phyloP scores from a whole-genome alignment of 2,329 filamentous ascomycete genomes.

The Chaetomiaceae sp. region DNA sequence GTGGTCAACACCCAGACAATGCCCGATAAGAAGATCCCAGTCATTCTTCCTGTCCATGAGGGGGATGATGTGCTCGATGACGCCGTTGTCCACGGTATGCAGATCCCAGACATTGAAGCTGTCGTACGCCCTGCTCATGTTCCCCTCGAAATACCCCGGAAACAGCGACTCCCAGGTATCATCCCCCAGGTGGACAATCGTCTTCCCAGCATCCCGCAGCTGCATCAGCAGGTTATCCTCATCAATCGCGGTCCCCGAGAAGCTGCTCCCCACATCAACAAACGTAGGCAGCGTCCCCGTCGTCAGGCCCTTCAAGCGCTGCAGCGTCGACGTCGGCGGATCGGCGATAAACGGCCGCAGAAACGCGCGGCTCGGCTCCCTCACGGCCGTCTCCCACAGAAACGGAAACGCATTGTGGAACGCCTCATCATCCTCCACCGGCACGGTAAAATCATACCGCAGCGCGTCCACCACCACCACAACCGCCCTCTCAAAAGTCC shows the following conservation, averaged over 20 bases:
- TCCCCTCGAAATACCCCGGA: slow-evolving; percentile 84
- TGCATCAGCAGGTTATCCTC: slow-evolving; percentile 77
- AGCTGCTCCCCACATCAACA: slow-evolving; percentile 89
- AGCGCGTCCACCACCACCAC: slow-evolving; percentile 89
- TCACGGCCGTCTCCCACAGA: slow-evolving; percentile 73
- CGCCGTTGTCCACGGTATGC: slow-evolving; percentile 93
- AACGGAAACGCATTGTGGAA: slow-evolving; percentile 89
- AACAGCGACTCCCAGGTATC: slow-evolving; percentile 96
- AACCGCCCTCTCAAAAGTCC: slow-evolving; percentile 86
- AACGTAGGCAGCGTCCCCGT: slow-evolving; percentile 95
- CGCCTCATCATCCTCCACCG: slow-evolving; percentile 53
- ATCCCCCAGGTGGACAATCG: slow-evolving; percentile 89
- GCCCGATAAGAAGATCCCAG: slow-evolving; percentile 94
- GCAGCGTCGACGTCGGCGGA: slow-evolving; percentile 87
- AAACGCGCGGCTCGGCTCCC: slow-evolving; percentile 76
- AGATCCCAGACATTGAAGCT: slow-evolving; percentile 98
- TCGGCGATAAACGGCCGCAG: slow-evolving; percentile 94
- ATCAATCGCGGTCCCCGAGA: slow-evolving; percentile 90
- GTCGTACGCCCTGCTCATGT: slow-evolving; percentile 84
- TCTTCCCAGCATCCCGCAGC: slow-evolving; percentile 60
- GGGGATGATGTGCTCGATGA: slow-evolving; percentile 85
- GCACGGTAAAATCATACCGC: slow-evolving; percentile 94
- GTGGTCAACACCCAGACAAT: slow-evolving; percentile 93
- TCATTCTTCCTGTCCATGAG: slow-evolving; percentile 64
- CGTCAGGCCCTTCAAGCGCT: slow-evolving; percentile 87